Percentiles rank a stretch among this genome's conserved stretches.
phyloP scores from a whole-genome alignment of 1,284 basidiomycete genomes.

The Bjerkandera adusta region DNA sequence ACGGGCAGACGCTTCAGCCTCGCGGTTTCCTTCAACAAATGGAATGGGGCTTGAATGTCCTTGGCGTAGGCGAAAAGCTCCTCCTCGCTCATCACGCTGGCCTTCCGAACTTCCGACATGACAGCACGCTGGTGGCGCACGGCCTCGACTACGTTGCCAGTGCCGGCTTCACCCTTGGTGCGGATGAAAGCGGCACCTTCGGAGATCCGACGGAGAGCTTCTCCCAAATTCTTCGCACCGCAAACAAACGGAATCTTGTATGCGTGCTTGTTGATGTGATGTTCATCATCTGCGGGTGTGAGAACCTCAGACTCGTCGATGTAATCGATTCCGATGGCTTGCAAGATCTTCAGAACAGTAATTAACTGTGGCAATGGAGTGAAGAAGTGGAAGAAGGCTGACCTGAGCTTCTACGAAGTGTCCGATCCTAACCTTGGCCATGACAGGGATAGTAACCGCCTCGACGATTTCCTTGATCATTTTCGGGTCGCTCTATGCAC shows the following conservation, averaged over 20 bases:
- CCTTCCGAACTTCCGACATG: conserved; percentile 82
- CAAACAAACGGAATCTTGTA: conserved; percentile 91
- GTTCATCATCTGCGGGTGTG: conserved; percentile 91
- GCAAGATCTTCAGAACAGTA: conserved; percentile 76
- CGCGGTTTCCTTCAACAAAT: conserved; percentile 95
- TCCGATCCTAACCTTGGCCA: conserved; percentile 95
- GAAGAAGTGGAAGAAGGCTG: conserved; percentile 11
- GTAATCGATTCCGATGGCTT: conserved; percentile 95
- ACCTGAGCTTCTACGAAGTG: conserved; percentile 97
- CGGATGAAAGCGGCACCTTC: conserved; percentile 98
- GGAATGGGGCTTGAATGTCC: conserved; percentile 94
- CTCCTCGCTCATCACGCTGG: conserved; percentile 88
- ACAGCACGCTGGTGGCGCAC: conserved; percentile 91
- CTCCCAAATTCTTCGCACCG: conserved; percentile 80
- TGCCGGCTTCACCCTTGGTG: conserved; percentile 97
- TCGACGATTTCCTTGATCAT: conserved; percentile 98
- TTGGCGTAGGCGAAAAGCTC: conserved; percentile 96
- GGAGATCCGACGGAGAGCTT: conserved; percentile 94
- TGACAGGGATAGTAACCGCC: conserved; percentile 88
- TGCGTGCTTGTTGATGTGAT: conserved; percentile 83
- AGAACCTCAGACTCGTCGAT: conserved; percentile 98
- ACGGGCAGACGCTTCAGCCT: conserved; percentile 92
- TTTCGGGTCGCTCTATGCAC: conserved; percentile 80
- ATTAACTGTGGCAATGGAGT: too few relatives aligned
- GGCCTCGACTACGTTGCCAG: conserved; percentile 97